A percentile compares a stretch with the other conserved stretches of the same genome.
phyloP scores from a whole-genome alignment of 306 rosid species.

The Aeschynomene evenia region DNA sequence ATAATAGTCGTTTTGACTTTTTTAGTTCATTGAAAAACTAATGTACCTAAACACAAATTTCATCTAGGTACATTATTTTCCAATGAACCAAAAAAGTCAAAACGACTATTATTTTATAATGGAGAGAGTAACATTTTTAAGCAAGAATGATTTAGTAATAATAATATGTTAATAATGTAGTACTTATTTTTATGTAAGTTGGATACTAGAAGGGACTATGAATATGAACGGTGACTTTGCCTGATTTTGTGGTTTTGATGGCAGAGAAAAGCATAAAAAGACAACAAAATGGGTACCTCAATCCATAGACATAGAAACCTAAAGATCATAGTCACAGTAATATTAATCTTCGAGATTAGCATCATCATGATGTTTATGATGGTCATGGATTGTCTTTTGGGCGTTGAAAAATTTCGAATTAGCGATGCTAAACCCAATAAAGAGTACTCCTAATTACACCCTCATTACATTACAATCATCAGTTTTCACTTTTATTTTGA shows the following conservation, averaged over 20 bases:
- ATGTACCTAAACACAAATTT: too few relatives aligned
- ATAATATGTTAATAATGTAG: conserved; percentile 40
- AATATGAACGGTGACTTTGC: conserved; percentile 5
- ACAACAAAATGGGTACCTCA: conserved; percentile 42
- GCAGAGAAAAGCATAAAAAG: conserved; percentile 41
- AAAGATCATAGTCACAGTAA: conserved; percentile 3
- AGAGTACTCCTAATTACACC: background rate
- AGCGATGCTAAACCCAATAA: conserved; percentile 30
- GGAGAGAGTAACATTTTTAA: background rate
- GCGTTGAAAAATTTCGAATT: background rate
- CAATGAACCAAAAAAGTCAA: too few relatives aligned
- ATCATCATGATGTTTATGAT: conserved; percentile 23
- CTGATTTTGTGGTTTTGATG: conserved; percentile 25
- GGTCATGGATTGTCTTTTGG: background rate
- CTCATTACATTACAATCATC: background rate
- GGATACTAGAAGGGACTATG: background rate
- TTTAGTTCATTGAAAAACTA: too few relatives aligned
- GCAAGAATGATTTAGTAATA: conserved; percentile 43
- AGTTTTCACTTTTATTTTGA: background rate
- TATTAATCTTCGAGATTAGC: conserved; percentile 30
- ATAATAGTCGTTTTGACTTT: too few relatives aligned
- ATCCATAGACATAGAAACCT: conserved; percentile 8
- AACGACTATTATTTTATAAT: too few relatives aligned
- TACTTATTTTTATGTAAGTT: conserved; percentile 10
- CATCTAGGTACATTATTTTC: too few relatives aligned